These are phyloP conservation scores for Vitellaria paradoxa DNA, from an alignment of 179 eudicot species.

Conservation along the genomic window DNA sequence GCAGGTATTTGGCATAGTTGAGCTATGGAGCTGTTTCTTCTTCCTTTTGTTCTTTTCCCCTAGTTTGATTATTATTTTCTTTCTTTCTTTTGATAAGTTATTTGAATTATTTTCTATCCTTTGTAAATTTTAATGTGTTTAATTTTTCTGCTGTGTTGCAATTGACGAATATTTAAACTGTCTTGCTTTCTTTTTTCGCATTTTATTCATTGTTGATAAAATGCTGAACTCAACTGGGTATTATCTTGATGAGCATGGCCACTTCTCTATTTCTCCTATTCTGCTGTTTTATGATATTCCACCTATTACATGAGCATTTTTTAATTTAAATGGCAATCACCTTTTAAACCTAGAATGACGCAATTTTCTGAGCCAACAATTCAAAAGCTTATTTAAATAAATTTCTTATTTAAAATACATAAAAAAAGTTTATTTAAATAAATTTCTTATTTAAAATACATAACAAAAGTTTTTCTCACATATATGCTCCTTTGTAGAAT, in stretches of 20 bases:
- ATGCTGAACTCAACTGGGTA: no score
- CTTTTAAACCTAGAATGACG: background rate
- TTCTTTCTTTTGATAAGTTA: background rate
- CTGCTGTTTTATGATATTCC: background rate
- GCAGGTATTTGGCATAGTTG: constrained; percentile 43
- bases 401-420: background rate
- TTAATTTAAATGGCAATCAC: background rate
- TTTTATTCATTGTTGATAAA: no score
- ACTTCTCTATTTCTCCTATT: background rate
- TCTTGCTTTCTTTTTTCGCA: no score
- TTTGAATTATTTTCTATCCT: background rate
- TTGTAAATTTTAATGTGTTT: background rate
- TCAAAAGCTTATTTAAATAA: background rate
- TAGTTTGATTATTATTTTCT: background rate
- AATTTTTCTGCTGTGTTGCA: background rate
- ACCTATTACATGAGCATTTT: background rate
- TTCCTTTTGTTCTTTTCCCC: no score
- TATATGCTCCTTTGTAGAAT: background rate
- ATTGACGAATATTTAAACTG: no score
- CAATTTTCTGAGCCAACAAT: background rate
- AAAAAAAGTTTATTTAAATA: background rate
- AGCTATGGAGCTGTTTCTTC: background rate
- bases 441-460: background rate
- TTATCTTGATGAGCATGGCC: no score
- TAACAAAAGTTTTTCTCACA: no score